Base-by-base conservation (phyloP, 345 rosid genomes). In the Melastoma malabathricum region DNA sequence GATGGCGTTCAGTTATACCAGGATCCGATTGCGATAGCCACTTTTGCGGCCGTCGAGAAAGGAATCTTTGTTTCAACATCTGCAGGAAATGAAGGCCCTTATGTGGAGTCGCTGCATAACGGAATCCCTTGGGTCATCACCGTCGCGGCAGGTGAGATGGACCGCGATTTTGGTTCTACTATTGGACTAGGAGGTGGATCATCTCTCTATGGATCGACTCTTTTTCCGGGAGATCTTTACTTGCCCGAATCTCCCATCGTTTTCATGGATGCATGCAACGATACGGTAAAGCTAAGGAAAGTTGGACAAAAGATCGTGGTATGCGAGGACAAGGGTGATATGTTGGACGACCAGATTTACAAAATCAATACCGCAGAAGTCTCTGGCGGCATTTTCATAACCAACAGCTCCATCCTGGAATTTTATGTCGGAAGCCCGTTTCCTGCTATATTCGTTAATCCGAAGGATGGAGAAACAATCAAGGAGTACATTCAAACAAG, bases 91-190 rank as follows among this genome's bases (percentile, higher is more conserved):
- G 51, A 49, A 18, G 80, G 77, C 6, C 81, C 78, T 0, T 17
- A 0, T 6, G 1, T 19, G 8, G 59, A 13, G n/a, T 47, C 68
- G 16, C 64, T 68, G 7, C 80, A 75, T 23, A 75, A 75, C 39
- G 80, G 77, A 19, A 75, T 55, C 2, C 80, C 75, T 1, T 75
- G 80, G 80, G 74, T 66, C 25, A 59, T 75, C 44, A 75, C 76
- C 2, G 80, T 72, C 4, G 80, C 72, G 13, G 70, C 77, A 3
- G 77, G 80, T 6, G 68, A 68, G 12, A 55, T 75, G 55, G 74
- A 71, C 44, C 70, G 77, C 13, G 61, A 66, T 46, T 72, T 68
- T 3, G 61, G 57, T 12, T 70, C 67, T 0, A 61, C 23, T 44
- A 22, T 75, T 55, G 52, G 41, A 4, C 68, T 75, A 0, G 80